These are phyloP conservation scores for Amylocystis lapponica DNA, from an alignment of 768 basidiomycete species.

Conservation along the genomic window DNA sequence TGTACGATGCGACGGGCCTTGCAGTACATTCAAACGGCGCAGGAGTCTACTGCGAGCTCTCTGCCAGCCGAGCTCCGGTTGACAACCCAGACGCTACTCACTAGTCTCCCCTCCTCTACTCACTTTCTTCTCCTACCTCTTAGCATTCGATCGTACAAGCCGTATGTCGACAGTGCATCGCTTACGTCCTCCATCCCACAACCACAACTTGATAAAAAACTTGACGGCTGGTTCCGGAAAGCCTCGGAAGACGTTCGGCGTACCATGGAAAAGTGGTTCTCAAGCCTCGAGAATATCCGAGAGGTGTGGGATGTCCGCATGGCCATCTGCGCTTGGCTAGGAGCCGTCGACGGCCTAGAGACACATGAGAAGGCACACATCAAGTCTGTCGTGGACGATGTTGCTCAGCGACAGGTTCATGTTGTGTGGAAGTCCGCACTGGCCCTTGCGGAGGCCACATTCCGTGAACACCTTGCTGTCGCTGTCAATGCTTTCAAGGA, in stretches of 20 bases:
- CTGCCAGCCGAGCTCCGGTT: constrained; percentile 52
- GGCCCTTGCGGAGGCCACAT: constrained; percentile 36
- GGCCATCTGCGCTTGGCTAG: constrained; percentile 43
- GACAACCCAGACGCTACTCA: constrained; percentile 62
- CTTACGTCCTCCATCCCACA: constrained; percentile 46
- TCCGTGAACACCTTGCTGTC: constrained; percentile 37
- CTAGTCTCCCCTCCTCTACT: constrained; percentile 73
- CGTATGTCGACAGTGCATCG: constrained; percentile 72
- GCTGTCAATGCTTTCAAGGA: constrained; percentile 31
- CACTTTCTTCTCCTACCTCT: constrained; percentile 75
- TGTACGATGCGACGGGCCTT: constrained; percentile 56
- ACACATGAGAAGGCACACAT: constrained; percentile 42
- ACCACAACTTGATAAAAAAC: constrained; percentile 36
- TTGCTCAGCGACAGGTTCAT: constrained; percentile 47
- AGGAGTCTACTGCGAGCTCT: constrained; percentile 14
- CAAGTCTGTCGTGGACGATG: constrained; percentile 42
- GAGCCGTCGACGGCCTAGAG: constrained; percentile 36
- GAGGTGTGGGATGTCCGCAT: constrained; percentile 70
- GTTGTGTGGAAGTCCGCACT: constrained; percentile 55
- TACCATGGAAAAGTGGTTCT: constrained; percentile 52
- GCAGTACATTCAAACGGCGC: constrained; percentile 55
- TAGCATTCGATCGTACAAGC: constrained; percentile 71
- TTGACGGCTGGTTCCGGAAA: constrained; percentile 61
- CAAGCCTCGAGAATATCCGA: constrained; percentile 48
- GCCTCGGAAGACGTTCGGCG: constrained; percentile 40